Conservation (phyloP, 1,284 basidiomycete genomes). For the Flammula alnicola region DNA sequence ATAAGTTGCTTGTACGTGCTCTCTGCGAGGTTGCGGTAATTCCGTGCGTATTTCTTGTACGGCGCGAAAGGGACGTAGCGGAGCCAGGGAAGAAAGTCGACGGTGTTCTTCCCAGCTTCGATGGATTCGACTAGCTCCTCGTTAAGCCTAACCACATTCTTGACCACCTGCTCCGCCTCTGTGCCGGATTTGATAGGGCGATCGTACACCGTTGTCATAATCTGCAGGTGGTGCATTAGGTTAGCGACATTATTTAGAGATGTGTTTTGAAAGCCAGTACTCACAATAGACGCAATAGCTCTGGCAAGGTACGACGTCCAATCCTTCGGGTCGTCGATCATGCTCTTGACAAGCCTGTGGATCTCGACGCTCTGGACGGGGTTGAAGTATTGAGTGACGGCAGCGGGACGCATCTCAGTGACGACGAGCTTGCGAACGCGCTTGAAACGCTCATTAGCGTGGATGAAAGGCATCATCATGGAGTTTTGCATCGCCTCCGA, state of each 20-base stretch:
- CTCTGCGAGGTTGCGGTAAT: not conserved
- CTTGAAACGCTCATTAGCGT: not conserved
- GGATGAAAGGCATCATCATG: not conserved
- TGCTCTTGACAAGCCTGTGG: too few relatives aligned
- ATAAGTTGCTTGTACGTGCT: not conserved
- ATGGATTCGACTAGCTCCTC: not conserved
- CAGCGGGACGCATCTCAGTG: not conserved
- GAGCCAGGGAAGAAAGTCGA: not conserved
- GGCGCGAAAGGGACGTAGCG: not conserved
- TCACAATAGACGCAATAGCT: not conserved
- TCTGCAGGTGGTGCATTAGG: too few relatives aligned
- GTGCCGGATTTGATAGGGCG: not conserved
- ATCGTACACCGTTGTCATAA: not conserved
- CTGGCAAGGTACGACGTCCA: not conserved
- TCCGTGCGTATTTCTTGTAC: not conserved
- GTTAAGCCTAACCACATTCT: not conserved
- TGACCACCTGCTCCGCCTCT: not conserved
- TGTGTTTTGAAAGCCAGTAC: too few relatives aligned
- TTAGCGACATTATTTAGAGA: too few relatives aligned
- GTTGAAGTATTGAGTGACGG: too few relatives aligned
- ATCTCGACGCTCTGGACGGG: too few relatives aligned
- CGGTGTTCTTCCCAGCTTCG: not conserved
- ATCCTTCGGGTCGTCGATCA: not conserved
- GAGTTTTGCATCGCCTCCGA: not conserved
- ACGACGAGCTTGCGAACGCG: not conserved